Evolutionary conservation across 2,329 filamentous ascomycete genomes (phyloP).

Genomic region (Hyphodiscus sp.): DNA sequence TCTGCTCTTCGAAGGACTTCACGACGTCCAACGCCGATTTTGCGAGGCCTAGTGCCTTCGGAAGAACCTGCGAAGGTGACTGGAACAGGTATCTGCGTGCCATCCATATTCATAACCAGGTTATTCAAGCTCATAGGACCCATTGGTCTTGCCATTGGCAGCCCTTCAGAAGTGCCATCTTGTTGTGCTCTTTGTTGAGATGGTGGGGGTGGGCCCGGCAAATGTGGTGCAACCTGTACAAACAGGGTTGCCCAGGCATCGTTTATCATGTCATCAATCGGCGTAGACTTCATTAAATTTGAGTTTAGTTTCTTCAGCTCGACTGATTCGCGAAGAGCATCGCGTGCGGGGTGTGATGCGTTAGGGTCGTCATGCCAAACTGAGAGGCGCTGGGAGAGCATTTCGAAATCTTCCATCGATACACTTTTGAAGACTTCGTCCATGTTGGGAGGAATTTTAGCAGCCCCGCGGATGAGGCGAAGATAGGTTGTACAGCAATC

Average conservation of each 20-base stretch:
- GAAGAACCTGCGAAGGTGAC: constrained; percentile 18
- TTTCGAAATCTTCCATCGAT: constrained; percentile 57
- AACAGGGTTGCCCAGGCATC: constrained; percentile 82
- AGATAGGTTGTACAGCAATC: constrained; percentile 27
- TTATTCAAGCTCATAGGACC: constrained; percentile 29
- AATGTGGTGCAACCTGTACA: constrained; percentile 53
- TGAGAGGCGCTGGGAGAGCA: constrained; percentile 52
- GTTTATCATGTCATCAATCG: constrained; percentile 88
- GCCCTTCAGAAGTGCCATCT: constrained; percentile 37
- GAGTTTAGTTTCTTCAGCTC: constrained; percentile 77
- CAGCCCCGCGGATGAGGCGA: constrained; percentile 49
- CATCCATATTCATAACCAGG: constrained; percentile 28
- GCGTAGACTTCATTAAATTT: constrained; percentile 74
- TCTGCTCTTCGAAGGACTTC: constrained; percentile 58
- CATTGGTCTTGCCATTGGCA: constrained; percentile 7
- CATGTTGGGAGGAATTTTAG: constrained; percentile 50
- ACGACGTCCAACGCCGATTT: constrained; percentile 25
- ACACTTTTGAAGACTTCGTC: constrained; percentile 63
- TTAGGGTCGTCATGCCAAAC: constrained; percentile 46
- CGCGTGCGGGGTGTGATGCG: constrained; percentile 43
- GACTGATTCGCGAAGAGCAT: constrained; percentile 58
- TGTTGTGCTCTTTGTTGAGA: constrained; percentile 39
- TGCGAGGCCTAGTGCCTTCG: constrained; percentile 22
- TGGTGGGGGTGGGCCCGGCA: constrained; percentile 36
- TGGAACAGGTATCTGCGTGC: constrained; percentile 20